Conservation (phyloP, 2,329 filamentous ascomycete genomes). For the Xylariales sp. region DNA sequence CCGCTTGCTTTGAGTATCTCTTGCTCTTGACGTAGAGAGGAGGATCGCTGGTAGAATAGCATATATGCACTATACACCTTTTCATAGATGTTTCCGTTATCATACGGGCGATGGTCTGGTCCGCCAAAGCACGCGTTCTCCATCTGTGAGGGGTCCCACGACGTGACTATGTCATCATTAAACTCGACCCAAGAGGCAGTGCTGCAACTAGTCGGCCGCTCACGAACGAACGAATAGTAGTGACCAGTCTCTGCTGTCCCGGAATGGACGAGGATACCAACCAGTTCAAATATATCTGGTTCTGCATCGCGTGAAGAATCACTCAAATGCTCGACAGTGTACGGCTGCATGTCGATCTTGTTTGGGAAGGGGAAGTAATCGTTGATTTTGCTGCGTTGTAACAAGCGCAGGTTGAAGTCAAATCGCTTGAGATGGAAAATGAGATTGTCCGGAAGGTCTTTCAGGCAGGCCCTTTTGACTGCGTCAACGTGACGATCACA, state of each 20-base stretch:
- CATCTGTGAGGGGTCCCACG: slow-evolving; percentile 80
- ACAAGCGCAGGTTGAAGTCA: slow-evolving; percentile 80
- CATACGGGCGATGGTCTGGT: slow-evolving; percentile 64
- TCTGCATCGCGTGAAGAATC: slow-evolving; percentile 65
- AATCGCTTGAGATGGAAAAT: slow-evolving; percentile 96
- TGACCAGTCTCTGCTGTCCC: slow-evolving; percentile 95
- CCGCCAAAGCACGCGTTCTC: slow-evolving; percentile 85
- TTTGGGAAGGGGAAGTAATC: slow-evolving; percentile 91
- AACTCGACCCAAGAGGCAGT: slow-evolving; percentile 83
- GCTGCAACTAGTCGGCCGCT: slow-evolving; percentile 69
- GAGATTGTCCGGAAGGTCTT: slow-evolving; percentile 90
- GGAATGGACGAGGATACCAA: slow-evolving; percentile 93
- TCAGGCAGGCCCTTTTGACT: slow-evolving; percentile 90
- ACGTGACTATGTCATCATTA: slow-evolving; percentile 85
- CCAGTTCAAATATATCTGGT: slow-evolving; percentile 88
- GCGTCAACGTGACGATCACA: slow-evolving; percentile 92
- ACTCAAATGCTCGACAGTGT: slow-evolving; percentile 86
- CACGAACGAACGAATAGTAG: slow-evolving; percentile 95
- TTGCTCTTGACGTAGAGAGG: slow-evolving; percentile 68
- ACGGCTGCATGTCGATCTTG: slow-evolving; percentile 86
- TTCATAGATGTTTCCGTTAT: slow-evolving; percentile 63
- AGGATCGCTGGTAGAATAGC: slow-evolving; percentile 92
- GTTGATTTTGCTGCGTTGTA: slow-evolving; percentile 92
- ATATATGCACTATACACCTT: slow-evolving; percentile 94
- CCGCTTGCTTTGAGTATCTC: slow-evolving; percentile 55